Percentiles rank a stretch among this genome's conserved stretches.
These are phyloP conservation scores for Clavaria fumosa DNA, from an alignment of 768 basidiomycete species.

Conservation along the genomic window DNA sequence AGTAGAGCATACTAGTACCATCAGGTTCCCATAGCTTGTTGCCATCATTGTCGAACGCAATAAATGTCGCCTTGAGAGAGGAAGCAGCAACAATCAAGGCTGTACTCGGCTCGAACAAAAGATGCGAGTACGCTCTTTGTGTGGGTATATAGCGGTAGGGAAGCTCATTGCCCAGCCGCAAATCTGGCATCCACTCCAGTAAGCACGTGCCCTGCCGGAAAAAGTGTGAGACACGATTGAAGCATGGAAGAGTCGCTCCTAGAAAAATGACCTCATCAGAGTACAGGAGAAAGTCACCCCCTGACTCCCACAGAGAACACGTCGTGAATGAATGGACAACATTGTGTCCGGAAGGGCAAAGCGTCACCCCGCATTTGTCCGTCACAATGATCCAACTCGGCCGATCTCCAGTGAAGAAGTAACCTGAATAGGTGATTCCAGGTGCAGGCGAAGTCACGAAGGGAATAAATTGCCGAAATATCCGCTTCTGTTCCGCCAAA, in stretches of 20 bases:
- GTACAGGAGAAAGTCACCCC: slow-evolving; percentile 73
- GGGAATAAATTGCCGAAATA: slow-evolving; percentile 48
- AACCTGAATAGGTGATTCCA: slow-evolving; percentile 40
- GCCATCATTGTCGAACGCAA: slow-evolving; percentile 76
- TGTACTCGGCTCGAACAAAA: slow-evolving; percentile 73
- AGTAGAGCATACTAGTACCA: slow-evolving; percentile 42
- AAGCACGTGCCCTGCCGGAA: slow-evolving; percentile 61
- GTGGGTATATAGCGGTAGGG: slow-evolving; percentile 58
- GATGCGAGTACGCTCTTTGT: slow-evolving; percentile 62
- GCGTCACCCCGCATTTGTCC: slow-evolving; percentile 48
- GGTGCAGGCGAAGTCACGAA: slow-evolving; percentile 42
- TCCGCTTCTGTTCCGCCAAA: slow-evolving; percentile 52
- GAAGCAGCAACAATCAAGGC: slow-evolving; percentile 73
- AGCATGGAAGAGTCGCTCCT: too few relatives aligned
- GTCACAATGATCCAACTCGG: slow-evolving; percentile 80
- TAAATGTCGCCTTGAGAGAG: slow-evolving; percentile 60
- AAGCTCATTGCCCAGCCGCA: slow-evolving; percentile 53
- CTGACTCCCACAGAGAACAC: slow-evolving; percentile 70
- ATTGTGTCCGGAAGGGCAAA: slow-evolving; percentile 59
- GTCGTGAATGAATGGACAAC: slow-evolving; percentile 77
- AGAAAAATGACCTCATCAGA: slow-evolving; percentile 71
- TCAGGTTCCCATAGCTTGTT: slow-evolving; percentile 63
- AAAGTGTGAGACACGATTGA: too few relatives aligned
- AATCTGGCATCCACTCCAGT: slow-evolving; percentile 66
- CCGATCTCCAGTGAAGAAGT: slow-evolving; percentile 82